Conservation (phyloP, 441 rosid genomes). For the Codiaeum variegatum region DNA sequence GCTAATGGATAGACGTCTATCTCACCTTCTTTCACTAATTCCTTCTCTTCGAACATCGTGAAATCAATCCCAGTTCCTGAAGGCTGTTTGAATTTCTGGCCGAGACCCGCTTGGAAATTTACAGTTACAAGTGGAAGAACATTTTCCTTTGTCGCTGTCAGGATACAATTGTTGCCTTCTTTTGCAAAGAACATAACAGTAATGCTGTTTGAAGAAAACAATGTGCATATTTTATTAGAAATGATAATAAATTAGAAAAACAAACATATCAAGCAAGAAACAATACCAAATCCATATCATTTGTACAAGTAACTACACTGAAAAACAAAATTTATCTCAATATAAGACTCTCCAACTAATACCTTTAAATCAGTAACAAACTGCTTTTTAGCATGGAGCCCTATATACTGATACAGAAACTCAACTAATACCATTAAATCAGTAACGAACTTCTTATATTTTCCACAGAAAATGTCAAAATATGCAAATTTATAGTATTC, state of each 20-base stretch:
- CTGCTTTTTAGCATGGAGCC: neutral
- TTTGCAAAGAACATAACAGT: conserved; percentile 77
- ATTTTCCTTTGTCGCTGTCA: conserved; percentile 56
- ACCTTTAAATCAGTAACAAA: neutral
- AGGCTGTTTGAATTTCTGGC: conserved; percentile 80
- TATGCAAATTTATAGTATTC: neutral
- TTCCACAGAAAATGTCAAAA: neutral
- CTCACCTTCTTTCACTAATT: conserved; percentile 44
- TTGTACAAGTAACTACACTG: too few species aligned
- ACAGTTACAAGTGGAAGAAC: conserved; percentile 60
- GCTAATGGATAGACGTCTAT: conserved; percentile 63
- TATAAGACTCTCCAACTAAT: neutral
- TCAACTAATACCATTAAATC: too few species aligned
- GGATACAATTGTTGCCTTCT: conserved; percentile 66
- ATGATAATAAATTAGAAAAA: neutral
- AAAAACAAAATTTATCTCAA: too few species aligned
- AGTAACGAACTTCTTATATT: neutral
- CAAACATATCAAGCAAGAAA: neutral
- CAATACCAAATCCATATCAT: neutral
- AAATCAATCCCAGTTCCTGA: conserved; percentile 79
- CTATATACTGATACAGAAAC: neutral
- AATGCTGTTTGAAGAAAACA: conserved; percentile 46
- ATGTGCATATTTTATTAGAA: neutral
- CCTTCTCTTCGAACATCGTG: conserved; percentile 55
- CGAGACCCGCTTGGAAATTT: conserved; percentile 68